Evolutionary conservation across 441 rosid genomes (phyloP).

Genomic region (Pelargonium exstipulatum): DNA sequence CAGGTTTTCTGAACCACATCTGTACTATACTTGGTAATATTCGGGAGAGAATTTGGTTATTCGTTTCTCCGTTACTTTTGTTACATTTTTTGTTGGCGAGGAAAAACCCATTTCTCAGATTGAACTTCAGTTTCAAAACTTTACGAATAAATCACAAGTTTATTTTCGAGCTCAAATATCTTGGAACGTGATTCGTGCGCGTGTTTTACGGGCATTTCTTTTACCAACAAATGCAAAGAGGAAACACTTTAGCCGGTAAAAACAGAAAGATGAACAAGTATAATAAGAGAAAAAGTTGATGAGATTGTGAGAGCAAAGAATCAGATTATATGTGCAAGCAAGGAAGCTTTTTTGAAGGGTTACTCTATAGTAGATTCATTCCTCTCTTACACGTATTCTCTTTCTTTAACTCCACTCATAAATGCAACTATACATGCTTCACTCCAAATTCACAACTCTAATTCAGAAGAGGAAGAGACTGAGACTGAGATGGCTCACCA

Average conservation of each 20-base stretch:
- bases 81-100: neutral
- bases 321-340: neutral
- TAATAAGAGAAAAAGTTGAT: no score
- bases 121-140: neutral
- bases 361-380: neutral
- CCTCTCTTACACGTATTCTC: conserved; percentile 4
- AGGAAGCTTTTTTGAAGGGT: neutral
- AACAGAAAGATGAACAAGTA: no score
- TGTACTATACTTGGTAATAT: neutral
- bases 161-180: neutral
- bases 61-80: neutral
- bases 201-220: no score
- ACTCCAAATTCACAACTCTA: neutral
- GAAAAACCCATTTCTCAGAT: neutral
- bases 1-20: neutral
- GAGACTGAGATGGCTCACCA: neutral
- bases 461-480: conserved; percentile 3
- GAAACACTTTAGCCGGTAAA: no score
- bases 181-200: no score
- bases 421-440: neutral
- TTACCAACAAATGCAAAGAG: no score
- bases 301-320: conserved; percentile 1
- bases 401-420: neutral
- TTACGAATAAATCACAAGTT: neutral
- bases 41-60: neutral